These are phyloP conservation scores for Sphenostylis stenocarpa DNA, from an alignment of 306 rosid species.

Conservation along the genomic window DNA sequence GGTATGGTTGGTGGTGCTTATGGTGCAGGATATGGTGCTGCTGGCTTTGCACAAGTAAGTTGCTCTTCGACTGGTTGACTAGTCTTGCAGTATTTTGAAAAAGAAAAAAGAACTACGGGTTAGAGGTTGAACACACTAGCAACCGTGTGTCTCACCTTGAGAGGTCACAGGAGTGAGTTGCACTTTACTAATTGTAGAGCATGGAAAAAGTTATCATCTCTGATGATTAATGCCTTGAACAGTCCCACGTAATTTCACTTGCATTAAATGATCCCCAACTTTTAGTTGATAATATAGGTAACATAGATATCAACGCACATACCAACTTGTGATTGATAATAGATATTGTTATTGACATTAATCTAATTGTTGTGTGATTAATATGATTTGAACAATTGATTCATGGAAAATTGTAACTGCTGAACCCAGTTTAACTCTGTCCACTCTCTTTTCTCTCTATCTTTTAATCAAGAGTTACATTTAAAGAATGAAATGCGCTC, in stretches of 20 bases:
- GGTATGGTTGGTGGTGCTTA: constrained; percentile 60
- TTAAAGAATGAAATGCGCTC: background rate
- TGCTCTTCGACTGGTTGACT: background rate
- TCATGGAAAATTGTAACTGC: background rate
- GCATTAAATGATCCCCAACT: background rate
- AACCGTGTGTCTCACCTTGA: constrained; percentile 4
- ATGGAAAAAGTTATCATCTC: background rate
- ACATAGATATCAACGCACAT: too few species aligned
- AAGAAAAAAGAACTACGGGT: background rate
- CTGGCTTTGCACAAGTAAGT: constrained; percentile 70
- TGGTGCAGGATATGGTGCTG: constrained; percentile 59
- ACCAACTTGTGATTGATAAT: background rate
- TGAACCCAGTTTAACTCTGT: background rate
- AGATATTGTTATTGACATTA: background rate
- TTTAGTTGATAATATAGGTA: background rate
- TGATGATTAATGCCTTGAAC: background rate
- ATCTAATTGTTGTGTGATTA: background rate
- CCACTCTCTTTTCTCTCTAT: background rate
- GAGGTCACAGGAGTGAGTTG: background rate
- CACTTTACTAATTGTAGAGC: background rate
- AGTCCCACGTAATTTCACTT: background rate
- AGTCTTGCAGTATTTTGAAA: background rate
- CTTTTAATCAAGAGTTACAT: background rate
- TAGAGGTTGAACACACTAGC: background rate
- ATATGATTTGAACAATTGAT: constrained; percentile 8